Base-by-base conservation (phyloP, 164 flowering plant genomes). In the Dillenia turbinata region DNA sequence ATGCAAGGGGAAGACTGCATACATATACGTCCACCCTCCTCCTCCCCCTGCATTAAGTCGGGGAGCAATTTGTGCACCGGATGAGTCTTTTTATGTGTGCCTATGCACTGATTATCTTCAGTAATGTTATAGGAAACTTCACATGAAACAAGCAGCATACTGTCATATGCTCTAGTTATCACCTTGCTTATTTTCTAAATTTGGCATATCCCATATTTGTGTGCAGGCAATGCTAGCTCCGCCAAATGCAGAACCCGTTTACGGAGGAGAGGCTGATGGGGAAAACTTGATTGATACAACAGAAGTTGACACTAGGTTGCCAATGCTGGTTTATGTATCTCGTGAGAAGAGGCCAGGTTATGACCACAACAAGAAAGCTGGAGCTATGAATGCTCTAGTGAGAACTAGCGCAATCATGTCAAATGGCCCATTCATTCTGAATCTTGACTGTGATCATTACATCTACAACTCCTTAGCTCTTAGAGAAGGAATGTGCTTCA, bases 311-410 rank as follows among this genome's bases (percentile, higher is more conserved):
- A 81, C 77, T 24, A 69, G 97, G 45, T 62, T 90, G 73, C 98
- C 97, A 9, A 83, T 90, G 96, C 66, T 93, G 66, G 97, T 90
- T 12, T 93, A 93, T 61, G 94, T 93, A 8, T 93, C 98, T 2
- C 73, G 97, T 2, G 98, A 93, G 81, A 93, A 93, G 66, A 68
- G 96, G 46, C 94, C 92, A 0, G 87, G 87, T 1, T 93, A 81
- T 66, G 98, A 93, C 68, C 97, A 93, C 81, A 93, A 90, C 85
- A 88, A 93, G 86, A 93, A 93, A 69, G 98, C 96, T 17, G 96
- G 98, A 49, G 97, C 98, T 40, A 90, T 93, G 98, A 93, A 90
- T 69, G 89, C 96, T 43, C 66, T 93, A 10, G 97, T 93, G 14
- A 78, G 97, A 65, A 79, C 97, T 1, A 85, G 92, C 45, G 98